A percentile compares a stretch with the other conserved stretches of the same genome.
Evolutionary conservation across 305 asterid species (phyloP).

Genomic region (Euphrasia arctica): DNA sequence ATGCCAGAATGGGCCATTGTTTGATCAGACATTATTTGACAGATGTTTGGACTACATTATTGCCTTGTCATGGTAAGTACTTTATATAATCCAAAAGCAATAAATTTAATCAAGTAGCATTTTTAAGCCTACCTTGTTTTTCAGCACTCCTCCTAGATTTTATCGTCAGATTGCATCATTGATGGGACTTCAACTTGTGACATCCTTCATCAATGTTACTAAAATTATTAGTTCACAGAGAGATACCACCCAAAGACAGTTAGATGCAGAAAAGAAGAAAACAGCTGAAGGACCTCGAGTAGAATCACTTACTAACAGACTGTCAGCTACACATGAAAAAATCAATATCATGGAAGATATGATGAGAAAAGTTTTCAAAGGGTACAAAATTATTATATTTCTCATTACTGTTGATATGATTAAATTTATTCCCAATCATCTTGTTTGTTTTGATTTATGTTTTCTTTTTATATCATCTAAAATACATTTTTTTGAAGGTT

Average conservation of each 20-base stretch:
- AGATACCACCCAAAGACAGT: slow-evolving; percentile 93
- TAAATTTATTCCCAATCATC: not conserved
- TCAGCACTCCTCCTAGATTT: slow-evolving; percentile 96
- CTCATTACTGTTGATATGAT: slow-evolving; percentile 17
- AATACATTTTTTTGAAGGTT: slow-evolving; percentile 49
- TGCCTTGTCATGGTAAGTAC: slow-evolving; percentile 89
- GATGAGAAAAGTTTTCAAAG: slow-evolving; percentile 91
- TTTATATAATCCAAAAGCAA: slow-evolving; percentile 17
- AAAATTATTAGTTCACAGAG: slow-evolving; percentile 85
- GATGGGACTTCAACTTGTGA: slow-evolving; percentile 96
- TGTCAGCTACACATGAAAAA: slow-evolving; percentile 77
- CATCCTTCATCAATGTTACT: slow-evolving; percentile 90
- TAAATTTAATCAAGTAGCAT: slow-evolving; percentile 16
- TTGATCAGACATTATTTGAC: slow-evolving; percentile 78
- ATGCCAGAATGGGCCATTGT: slow-evolving; percentile 89
- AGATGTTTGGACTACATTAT: slow-evolving; percentile 94
- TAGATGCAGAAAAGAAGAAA: slow-evolving; percentile 94
- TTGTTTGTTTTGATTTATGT: slow-evolving; percentile 12
- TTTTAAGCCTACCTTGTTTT: slow-evolving; percentile 29
- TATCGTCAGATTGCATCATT: slow-evolving; percentile 90
- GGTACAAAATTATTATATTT: slow-evolving; percentile 43
- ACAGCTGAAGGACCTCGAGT: slow-evolving; percentile 73
- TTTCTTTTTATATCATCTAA: slow-evolving; percentile 17
- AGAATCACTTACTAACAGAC: slow-evolving; percentile 83
- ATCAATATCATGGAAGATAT: slow-evolving; percentile 83